Base-by-base conservation (phyloP, 1,284 basidiomycete genomes). In the Cutaneotrichosporon mucoides region DNA sequence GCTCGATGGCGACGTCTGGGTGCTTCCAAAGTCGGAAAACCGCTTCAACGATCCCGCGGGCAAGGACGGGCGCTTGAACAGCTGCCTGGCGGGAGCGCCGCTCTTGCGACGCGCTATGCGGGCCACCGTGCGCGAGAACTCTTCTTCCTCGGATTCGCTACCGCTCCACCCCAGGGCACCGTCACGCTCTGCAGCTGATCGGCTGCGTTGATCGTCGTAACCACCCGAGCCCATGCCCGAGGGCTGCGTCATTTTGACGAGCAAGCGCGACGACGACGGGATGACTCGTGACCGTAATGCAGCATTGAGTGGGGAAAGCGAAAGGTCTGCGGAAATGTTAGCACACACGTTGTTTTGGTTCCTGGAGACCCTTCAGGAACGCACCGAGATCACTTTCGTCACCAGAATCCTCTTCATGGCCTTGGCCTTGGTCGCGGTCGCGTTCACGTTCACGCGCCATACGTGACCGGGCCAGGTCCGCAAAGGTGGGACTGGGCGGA, bases 131-230 rank as follows among this genome's bases (percentile, higher is more conserved):
- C 60, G 52, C 6, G 65, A 61, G 61, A 69, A 73, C 51, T 70
- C 71, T 41, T 75, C 73, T 53, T 74, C 73, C 53, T 75, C 73
- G 6, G 67, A 69, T 44, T 75, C 73, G 45, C 66, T 68, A 3
- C 73, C 71, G 34, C 66, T 67, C 71, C 72, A 74, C 0, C 71
- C 72, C 7, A 55, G 56, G 2, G 61, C 44, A 9, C 44, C 53
- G 40, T 24, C 37, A 16, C 9, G 43, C 5, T 50, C 45, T 12
- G 8, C 38, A 40, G 38, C 38, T 40, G 38, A 40, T 12, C 38
- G 24, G 24, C 24, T 24, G 24, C 24, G 24, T 24, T 24, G 24
- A 12, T 41, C 38, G 38, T 35, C 33, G 24, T 51, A 41, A 37
- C 50, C 36, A 9, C 15, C 41, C 5, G 36, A 37, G 16, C 43